Conservation (phyloP, 306 rosid species). For the Fragaria iinumae region DNA sequence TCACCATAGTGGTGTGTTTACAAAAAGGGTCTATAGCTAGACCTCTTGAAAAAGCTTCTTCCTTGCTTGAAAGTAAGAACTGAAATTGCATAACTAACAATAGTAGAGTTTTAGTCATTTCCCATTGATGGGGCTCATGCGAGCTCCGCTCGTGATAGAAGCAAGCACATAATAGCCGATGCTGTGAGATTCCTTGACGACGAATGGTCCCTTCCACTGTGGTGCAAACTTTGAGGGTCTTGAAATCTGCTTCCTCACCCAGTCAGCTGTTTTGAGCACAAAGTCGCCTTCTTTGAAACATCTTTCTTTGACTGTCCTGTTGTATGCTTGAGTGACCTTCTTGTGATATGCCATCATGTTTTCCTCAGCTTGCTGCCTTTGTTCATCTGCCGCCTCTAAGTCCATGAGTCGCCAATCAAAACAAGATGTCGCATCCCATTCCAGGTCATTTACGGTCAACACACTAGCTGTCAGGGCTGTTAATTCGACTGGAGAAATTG, state of each 20-base stretch:
- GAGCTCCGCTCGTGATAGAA: not conserved
- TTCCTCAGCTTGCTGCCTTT: not conserved
- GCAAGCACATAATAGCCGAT: not conserved
- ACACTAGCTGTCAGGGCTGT: not conserved
- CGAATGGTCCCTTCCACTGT: not conserved
- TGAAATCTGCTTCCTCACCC: not conserved
- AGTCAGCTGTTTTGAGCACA: not conserved
- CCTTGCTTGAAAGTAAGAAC: too few species aligned
- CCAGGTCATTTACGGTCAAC: not conserved
- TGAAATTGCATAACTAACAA: not conserved
- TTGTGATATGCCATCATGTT: not conserved
- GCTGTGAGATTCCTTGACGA: not conserved
- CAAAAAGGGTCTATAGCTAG: too few species aligned
- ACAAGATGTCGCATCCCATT: not conserved
- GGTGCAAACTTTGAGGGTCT: not conserved
- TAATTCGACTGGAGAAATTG: not conserved
- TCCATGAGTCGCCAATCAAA: not conserved
- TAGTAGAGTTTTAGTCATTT: not conserved
- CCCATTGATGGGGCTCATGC: not conserved
- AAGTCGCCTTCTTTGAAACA: not conserved
- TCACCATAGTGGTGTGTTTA: too few species aligned
- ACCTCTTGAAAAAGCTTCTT: too few species aligned
- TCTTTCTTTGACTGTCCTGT: not conserved
- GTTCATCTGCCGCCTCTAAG: not conserved
- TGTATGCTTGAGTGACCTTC: not conserved